Percentiles rank a stretch among this genome's conserved stretches.
Conservation (phyloP, 208 protist genomes). For the Entamoeba moshkovskii region DNA sequence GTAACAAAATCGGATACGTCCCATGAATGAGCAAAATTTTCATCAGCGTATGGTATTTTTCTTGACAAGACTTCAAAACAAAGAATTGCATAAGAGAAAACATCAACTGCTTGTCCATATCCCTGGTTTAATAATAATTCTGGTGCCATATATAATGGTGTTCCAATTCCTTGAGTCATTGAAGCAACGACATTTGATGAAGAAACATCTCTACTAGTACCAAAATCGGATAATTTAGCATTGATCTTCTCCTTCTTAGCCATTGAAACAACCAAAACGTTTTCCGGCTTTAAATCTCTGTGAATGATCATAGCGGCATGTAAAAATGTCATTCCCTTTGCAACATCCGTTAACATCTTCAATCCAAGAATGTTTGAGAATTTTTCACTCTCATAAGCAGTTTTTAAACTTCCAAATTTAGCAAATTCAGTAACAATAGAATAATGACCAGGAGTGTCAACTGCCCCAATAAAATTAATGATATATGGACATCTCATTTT, state of each 20-base stretch:
- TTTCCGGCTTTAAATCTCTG: conserved; percentile 12
- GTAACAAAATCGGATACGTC: not conserved
- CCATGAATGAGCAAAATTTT: not conserved
- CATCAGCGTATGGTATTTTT: conserved; percentile 12
- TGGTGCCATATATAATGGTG: conserved; percentile 36
- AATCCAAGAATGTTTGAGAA: not conserved
- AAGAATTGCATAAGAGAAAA: conserved; percentile 45
- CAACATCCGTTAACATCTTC: not conserved
- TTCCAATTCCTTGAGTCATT: conserved; percentile 6
- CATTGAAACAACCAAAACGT: conserved; percentile 8
- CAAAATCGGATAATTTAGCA: conserved; percentile 23
- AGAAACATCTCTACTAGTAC: not conserved
- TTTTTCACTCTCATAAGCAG: not conserved
- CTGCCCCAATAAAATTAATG: conserved; percentile 45
- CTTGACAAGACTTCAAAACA: conserved; percentile 37
- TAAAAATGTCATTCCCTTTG: conserved; percentile 5
- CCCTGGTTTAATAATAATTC: conserved; percentile 29
- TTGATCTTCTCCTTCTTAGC: conserved; percentile 2
- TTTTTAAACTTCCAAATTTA: conserved; percentile 15
- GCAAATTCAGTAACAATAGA: conserved; percentile 45
- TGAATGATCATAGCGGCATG: conserved; percentile 4
- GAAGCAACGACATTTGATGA: not conserved
- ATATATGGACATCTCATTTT: conserved; percentile 42
- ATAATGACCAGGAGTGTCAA: conserved; percentile 32
- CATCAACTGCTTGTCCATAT: conserved; percentile 40